Evolutionary conservation across 2,329 filamentous ascomycete genomes (phyloP), one percentile per base, ranked within the genome.

Genomic region (Fusarium napiforme): DNA sequence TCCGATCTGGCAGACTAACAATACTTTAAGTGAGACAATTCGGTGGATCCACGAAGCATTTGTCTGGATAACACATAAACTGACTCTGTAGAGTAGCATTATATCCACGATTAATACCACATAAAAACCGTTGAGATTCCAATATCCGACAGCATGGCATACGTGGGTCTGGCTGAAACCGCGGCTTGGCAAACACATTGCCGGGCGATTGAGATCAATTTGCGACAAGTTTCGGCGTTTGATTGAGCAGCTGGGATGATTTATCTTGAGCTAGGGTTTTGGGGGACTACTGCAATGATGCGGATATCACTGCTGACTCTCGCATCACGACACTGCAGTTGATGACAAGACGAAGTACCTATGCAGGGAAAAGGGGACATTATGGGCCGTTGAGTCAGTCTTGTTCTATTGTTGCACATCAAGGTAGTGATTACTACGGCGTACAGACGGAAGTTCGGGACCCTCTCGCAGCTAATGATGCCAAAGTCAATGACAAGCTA

Each of bases 321-420:
- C 50, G 0, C 2, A 2, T 2, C 23, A n/a, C 7, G 19, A 55
- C 23, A 28, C 19, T n/a, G 4, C 2, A 18, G 9, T 2, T 18
- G 14, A 18, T 16, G 34, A 37, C 1, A 21, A 21, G 32, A 16
- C 6, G 18, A 6, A 1, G 0, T 30, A 23, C 23, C 23, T 23
- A 12, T 28, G 23, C 18, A 37, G 19, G 3, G 5, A 9, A 53
- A 21, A 28, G 4, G 18, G 2, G 16, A 5, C 5, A 32, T 0
- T 23, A 23, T 23, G 23, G 23, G 4, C 23, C 23, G 7, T 28
- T n/a, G 50, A 26, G 12, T 21, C 9, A 18, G 21, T 23, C 23
- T 23, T 23, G 3, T 23, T 23, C 23, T 16, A 18, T 34, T 18
- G 21, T 4, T 9, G 7, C 7, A 11, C 9, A 28, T 2, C 9